Conservation (phyloP, 1,284 basidiomycete species). For the Cryptococcus deneoformans region DNA sequence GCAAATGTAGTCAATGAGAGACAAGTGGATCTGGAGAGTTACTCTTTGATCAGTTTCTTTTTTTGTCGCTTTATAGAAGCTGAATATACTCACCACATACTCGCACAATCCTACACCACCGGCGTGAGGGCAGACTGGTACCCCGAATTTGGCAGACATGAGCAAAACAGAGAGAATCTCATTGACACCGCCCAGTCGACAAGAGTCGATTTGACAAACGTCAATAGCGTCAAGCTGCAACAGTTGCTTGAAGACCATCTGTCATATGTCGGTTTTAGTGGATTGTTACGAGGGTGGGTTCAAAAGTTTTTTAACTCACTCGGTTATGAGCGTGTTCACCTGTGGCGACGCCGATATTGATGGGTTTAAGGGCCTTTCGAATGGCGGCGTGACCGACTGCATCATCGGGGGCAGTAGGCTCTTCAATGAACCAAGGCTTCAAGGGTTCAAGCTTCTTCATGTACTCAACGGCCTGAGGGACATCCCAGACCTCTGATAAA, state of each 20-base stretch:
- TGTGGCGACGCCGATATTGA: slow-evolving; percentile 89
- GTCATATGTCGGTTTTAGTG: not conserved
- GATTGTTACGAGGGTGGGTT: not conserved
- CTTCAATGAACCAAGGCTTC: slow-evolving; percentile 98
- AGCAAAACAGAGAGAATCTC: slow-evolving; percentile 90
- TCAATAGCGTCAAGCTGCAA: slow-evolving; percentile 91
- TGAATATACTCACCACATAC: slow-evolving; percentile 57
- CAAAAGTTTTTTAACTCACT: slow-evolving; percentile 13
- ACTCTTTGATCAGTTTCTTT: too few relatives aligned
- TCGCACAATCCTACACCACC: slow-evolving; percentile 95
- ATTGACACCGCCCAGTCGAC: slow-evolving; percentile 86
- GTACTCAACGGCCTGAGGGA: slow-evolving; percentile 87
- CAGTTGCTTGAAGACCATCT: slow-evolving; percentile 94
- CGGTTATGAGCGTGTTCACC: slow-evolving; percentile 95
- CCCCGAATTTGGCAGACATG: slow-evolving; percentile 83
- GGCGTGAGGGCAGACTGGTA: slow-evolving; percentile 90
- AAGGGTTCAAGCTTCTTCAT: slow-evolving; percentile 74
- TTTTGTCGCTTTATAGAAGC: too few relatives aligned
- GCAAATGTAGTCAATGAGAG: slow-evolving; percentile 86
- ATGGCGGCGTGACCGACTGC: slow-evolving; percentile 57
- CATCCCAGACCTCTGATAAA: slow-evolving; percentile 74
- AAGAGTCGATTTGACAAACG: slow-evolving; percentile 95
- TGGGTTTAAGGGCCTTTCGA: slow-evolving; percentile 62
- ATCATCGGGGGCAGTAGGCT: slow-evolving; percentile 92
- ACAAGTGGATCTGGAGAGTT: slow-evolving; percentile 25